These are phyloP conservation scores for Leishmania martiniquensis DNA, from an alignment of 208 protist species.

Conservation along the genomic window DNA sequence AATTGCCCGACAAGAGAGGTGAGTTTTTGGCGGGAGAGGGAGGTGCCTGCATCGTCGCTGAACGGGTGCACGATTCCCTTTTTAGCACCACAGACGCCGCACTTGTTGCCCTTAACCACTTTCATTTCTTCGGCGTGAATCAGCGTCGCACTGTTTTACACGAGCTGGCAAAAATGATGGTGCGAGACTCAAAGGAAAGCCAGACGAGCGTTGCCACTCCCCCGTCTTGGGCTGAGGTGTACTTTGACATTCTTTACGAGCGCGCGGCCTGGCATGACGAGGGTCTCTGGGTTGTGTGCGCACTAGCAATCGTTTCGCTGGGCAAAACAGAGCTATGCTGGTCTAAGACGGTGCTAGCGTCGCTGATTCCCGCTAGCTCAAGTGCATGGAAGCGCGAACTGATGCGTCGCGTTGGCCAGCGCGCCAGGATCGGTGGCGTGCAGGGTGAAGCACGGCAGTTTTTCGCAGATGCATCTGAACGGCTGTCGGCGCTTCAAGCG, in stretches of 20 bases:
- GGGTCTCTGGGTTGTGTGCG: conserved; percentile 27
- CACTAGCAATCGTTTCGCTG: conserved; percentile 9
- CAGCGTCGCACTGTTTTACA: conserved; percentile 20
- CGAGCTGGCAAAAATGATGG: conserved; percentile 2
- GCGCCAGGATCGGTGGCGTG: conserved; percentile 11
- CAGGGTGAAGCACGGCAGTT: conserved; percentile 20
- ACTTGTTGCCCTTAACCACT: conserved; percentile 24
- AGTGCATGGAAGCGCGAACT: conserved; percentile 26
- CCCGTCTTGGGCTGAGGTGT: conserved; percentile 15
- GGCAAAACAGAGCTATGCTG: background rate
- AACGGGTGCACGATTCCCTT: conserved; percentile 5
- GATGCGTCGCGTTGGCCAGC: conserved; percentile 7
- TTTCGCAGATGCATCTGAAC: conserved; percentile 16
- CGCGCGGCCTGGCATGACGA: conserved; percentile 29
- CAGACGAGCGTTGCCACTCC: background rate
- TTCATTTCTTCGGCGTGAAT: conserved; percentile 14
- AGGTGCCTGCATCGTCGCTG: conserved; percentile 9
- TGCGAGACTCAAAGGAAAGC: background rate
- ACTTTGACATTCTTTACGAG: conserved; percentile 35
- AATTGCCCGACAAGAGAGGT: background rate
- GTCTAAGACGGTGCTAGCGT: conserved; percentile 19
- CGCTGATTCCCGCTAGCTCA: conserved; percentile 28
- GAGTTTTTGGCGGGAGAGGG: background rate
- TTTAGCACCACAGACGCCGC: conserved; percentile 14
- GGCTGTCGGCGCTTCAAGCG: conserved; percentile 2